Base-by-base conservation (phyloP, 257 asterid genomes). In the Cynanchum wilfordii region DNA sequence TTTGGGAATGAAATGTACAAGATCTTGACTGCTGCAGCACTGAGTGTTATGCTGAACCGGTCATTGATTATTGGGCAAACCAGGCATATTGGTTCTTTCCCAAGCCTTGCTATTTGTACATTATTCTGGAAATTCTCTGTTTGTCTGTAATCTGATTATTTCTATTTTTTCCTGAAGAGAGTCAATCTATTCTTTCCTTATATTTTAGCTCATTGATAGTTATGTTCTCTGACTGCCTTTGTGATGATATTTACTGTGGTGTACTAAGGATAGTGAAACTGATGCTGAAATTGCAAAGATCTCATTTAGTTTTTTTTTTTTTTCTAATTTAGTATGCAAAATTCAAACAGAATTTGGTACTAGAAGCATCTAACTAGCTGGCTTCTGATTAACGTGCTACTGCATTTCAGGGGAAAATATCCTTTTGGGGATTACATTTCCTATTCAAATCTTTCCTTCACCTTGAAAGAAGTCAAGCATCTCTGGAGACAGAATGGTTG, bases 81-180 rank as follows among this genome's bases (percentile, higher is more conserved):
- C 97, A 95, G 98, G 99, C 98, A 95, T 82, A 88, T 89, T 86
- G 97, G 96, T 95, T 90, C 88, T 86, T 86, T 85, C 97, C 86
- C 95, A 79, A 85, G 90, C 95, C 96, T 93, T 86, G 81, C 89
- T 88, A 65, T 89, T 82, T 75, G 69, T 64, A 33, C 15, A 5
- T 62, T n/a, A 29, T 30, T 62, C 30, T 33, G 38, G 40, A 6
- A 24, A 13, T 30, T 30, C 17, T 30, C 67, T 60, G 44, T 30
- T 60, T 60, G 33, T 60, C 20, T 60, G 44, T 62, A 36, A 36
- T 64, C 50, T 36, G 50, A 1, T 64, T 33, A 20, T 36, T 36
- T 2, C 1, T 38, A 2, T 33, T 22, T 63, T 63, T 33, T n/a
- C 50, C 16, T 7, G 27, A 64, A 7, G 69, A 36, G 22, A 36